Percentiles rank a stretch among this genome's conserved stretches.
phyloP scores from a whole-genome alignment of 352 stramenopile species.

The Phytophthora fragariae region DNA sequence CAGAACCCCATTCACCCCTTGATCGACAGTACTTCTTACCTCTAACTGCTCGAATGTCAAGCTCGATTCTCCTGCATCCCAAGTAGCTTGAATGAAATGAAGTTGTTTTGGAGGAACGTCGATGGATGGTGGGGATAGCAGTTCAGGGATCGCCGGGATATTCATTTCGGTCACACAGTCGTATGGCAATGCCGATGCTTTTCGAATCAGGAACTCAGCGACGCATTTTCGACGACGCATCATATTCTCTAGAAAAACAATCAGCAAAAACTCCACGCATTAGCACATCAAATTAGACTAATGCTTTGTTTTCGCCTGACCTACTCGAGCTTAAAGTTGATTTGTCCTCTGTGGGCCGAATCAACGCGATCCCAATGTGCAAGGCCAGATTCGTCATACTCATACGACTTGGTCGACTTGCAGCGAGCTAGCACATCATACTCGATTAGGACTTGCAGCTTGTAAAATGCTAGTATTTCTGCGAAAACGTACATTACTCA shows the following conservation, averaged over 20 bases:
- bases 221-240: slow-evolving; percentile 48
- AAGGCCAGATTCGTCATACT: slow-evolving; percentile 49
- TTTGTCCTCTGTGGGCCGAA: slow-evolving; percentile 51
- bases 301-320: background rate
- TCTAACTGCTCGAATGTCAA: slow-evolving; percentile 38
- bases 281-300: background rate
- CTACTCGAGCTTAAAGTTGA: slow-evolving; percentile 41
- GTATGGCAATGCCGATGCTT: slow-evolving; percentile 52
- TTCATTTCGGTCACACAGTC: slow-evolving; percentile 51
- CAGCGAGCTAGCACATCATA: slow-evolving; percentile 43
- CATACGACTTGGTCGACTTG: slow-evolving; percentile 50
- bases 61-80: slow-evolving; percentile 27
- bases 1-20: background rate
- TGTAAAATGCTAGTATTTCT: background rate
- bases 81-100: slow-evolving; percentile 53
- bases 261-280: background rate
- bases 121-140: slow-evolving; percentile 1
- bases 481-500: slow-evolving; percentile 46
- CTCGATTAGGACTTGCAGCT: background rate
- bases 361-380: slow-evolving; percentile 47
- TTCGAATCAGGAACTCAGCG: slow-evolving; percentile 58
- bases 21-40: slow-evolving; percentile 20
- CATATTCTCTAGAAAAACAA: slow-evolving; percentile 29
- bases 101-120: slow-evolving; percentile 15
- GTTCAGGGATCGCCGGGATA: slow-evolving; percentile 40